Base-by-base conservation (phyloP, 352 stramenopile species). In the Phytopythium boreale region DNA sequence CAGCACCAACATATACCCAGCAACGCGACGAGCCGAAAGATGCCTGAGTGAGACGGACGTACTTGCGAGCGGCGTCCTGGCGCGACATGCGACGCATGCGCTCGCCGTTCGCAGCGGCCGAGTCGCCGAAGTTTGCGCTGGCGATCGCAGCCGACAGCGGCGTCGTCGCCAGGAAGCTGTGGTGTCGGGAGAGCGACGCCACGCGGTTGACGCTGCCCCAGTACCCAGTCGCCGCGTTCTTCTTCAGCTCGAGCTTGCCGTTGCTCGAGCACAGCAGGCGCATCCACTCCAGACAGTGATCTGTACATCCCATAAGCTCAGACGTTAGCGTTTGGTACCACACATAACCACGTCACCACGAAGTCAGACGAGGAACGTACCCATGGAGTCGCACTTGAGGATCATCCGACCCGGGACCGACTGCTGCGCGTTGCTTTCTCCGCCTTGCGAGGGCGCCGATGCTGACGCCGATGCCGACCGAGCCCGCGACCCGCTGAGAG, bases 281-380 rank as follows among this genome's bases (percentile, higher is more conserved):
- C 87, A 96, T 96, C 87, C 86, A 94, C 66, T 96, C 84, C 46
- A 94, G 71, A 31, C 87, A 94, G 61, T 93, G 82, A 68, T 96
- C 87, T 95, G 43, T 17, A 14, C 44, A 29, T 19, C 9, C 2
- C 44, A 51, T 31, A 14, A 44, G 10, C 26, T 2, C 15, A 20
- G 8, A 47, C 34, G n/a, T 31, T 14, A 55, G 15, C 31, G 27
- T 55, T 10, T 2, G 20, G 7, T 10, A 36, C 8, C 43, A 24
- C 8, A 15, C 14, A 39, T 52, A 10, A 22, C 15, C 36, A 66
- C 37, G 43, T 41, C n/a, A 34, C 24, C 55, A 15, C 22, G 27
- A 20, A n/a, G 41, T 19, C 49, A 14, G 6, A 39, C 8, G 9
- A 31, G 22, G 5, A 22, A 61, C 82, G 27, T 82, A 93, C 87